Base-by-base conservation (phyloP, 768 basidiomycete genomes). In the Amyloporia xantha region DNA sequence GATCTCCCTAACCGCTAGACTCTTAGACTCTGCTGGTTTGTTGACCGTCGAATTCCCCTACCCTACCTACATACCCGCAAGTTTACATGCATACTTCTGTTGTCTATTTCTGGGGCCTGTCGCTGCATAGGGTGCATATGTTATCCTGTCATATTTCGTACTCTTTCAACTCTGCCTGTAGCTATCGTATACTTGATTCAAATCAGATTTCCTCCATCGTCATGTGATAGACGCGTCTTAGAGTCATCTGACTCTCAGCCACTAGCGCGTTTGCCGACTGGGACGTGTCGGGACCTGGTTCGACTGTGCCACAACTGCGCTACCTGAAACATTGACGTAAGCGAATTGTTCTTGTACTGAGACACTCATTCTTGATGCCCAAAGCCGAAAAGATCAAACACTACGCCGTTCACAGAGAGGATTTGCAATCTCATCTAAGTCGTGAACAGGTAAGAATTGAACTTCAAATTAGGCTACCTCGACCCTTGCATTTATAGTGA, bases 341-440 rank as follows among this genome's bases (percentile, higher is more conserved):
- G n/a, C n/a, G n/a, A n/a, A n/a, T n/a, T n/a, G n/a, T n/a, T n/a
- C n/a, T n/a, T n/a, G n/a, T n/a, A n/a, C n/a, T n/a, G n/a, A n/a
- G n/a, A n/a, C n/a, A n/a, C n/a, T n/a, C n/a, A n/a, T n/a, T n/a
- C n/a, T n/a, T n/a, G 5, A 46, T 46, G 44, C 24, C 44, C 2
- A 46, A 36, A 20, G 47, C 47, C 7, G n/a, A n/a, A n/a, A 27
- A 4, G 2, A 39, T 17, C 4, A 83, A 81, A 52, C 82, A 66
- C 53, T 86, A 84, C 47, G 84, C 84, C 3, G 82, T 86, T 1
- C 65, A 84, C 2, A 66, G 79, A 23, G 67, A 75, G 49, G 84
- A 80, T 1, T 75, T 78, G 0, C 72, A 67, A 35, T 73, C 86
- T 13, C 85, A 81, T 42, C 56, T 61, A 1, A 71, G 67, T 12